These are phyloP conservation scores for Didymella pinodella DNA, from an alignment of 2,329 filamentous ascomycete genomes.

Conservation along the genomic window DNA sequence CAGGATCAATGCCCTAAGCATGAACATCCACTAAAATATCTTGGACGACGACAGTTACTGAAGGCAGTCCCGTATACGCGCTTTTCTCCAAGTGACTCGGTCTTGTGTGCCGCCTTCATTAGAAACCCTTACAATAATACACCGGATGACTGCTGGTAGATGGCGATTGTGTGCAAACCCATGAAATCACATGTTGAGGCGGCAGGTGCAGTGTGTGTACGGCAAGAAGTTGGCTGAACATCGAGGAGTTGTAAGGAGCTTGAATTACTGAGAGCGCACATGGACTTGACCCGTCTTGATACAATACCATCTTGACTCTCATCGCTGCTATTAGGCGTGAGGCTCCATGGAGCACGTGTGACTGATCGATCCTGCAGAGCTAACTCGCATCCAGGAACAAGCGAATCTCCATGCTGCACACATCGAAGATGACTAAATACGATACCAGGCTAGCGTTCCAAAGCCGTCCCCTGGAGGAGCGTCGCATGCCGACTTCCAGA, in stretches of 20 bases:
- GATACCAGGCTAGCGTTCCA: background rate
- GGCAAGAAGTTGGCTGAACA: background rate
- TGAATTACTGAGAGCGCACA: background rate
- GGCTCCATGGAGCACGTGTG: background rate
- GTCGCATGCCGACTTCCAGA: background rate
- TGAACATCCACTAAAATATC: background rate
- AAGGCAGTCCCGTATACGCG: background rate
- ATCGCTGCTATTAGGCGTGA: background rate
- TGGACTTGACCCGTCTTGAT: background rate
- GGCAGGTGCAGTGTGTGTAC: background rate
- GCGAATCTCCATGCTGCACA: slow-evolving; percentile 4
- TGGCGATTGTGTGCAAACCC: slow-evolving; percentile 1
- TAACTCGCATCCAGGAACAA: background rate
- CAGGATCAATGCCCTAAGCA: slow-evolving; percentile 1
- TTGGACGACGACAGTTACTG: background rate
- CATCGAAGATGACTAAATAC: slow-evolving; percentile 6
- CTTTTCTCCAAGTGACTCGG: background rate
- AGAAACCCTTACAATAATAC: background rate
- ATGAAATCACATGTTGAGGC: background rate
- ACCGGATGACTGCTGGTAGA: background rate
- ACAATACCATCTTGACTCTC: background rate
- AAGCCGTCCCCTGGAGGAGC: background rate
- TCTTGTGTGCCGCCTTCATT: background rate
- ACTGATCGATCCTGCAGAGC: background rate
- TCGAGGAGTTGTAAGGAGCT: background rate